Conservation (phyloP, 768 basidiomycete species). For the Russula griseocarnosa region DNA sequence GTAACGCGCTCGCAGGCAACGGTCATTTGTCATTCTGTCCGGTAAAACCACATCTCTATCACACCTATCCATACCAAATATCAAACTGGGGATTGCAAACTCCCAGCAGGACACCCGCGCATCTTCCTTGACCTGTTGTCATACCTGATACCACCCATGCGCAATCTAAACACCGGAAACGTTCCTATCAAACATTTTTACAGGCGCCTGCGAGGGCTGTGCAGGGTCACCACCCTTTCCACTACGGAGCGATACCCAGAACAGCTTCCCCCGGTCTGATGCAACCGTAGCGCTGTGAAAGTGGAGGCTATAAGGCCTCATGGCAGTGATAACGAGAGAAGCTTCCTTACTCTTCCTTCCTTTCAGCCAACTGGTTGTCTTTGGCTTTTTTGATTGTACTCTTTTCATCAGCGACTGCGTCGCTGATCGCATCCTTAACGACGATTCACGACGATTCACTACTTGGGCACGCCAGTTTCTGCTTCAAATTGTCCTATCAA, state of each 20-base stretch:
- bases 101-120: neutral
- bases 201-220: conserved; percentile 1
- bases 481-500: neutral
- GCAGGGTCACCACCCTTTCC: conserved; percentile 1
- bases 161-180: neutral
- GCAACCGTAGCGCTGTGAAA: conserved; percentile 2
- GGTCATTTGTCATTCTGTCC: neutral
- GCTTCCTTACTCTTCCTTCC: neutral
- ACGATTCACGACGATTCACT: neutral
- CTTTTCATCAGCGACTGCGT: conserved; percentile 9
- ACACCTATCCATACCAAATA: neutral
- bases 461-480: neutral
- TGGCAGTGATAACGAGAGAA: neutral
- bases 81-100: neutral
- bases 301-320: conserved; percentile 14
- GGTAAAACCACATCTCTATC: neutral
- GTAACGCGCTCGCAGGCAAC: conserved; percentile 1
- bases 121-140: neutral
- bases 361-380: neutral
- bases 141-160: neutral
- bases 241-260: neutral
- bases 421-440: conserved; percentile 2
- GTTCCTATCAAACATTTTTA: conserved; percentile 6
- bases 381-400: neutral
- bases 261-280: neutral